Conservation (phyloP, 2,329 filamentous ascomycete species). For the Davidsoniella eucalypti region DNA sequence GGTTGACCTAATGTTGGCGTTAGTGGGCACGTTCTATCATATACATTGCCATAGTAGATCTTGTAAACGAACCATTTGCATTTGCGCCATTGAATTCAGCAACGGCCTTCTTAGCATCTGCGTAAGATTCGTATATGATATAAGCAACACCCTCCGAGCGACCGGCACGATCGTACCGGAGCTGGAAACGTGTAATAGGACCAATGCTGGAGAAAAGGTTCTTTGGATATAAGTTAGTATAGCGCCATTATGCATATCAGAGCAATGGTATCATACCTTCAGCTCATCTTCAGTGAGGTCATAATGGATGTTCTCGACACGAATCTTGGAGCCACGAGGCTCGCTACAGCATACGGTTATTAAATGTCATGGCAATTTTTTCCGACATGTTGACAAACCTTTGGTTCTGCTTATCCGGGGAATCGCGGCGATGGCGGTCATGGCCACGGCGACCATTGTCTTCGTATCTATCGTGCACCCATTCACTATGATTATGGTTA, state of each 20-base stretch:
- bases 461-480: constrained; percentile 85
- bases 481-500: constrained; percentile 42
- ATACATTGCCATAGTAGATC: constrained; percentile 1
- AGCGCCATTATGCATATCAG: background rate
- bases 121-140: constrained; percentile 57
- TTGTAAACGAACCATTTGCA: constrained; percentile 46
- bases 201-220: constrained; percentile 62
- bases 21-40: background rate
- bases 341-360: constrained; percentile 23
- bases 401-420: constrained; percentile 11
- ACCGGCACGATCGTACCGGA: constrained; percentile 75
- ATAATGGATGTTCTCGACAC: constrained; percentile 83
- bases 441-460: constrained; percentile 41
- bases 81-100: constrained; percentile 78
- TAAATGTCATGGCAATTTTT: background rate
- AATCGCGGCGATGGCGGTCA: constrained; percentile 27
- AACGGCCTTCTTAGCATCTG: constrained; percentile 60
- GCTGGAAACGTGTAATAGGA: constrained; percentile 47
- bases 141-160: constrained; percentile 74
- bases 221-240: background rate
- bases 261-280: constrained; percentile 34
- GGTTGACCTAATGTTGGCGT: constrained; percentile 44
- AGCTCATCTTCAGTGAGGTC: constrained; percentile 76
- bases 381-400: constrained; percentile 7
- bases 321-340: constrained; percentile 49